A percentile compares a stretch with the other conserved stretches of the same genome.
Conservation (phyloP, 2,329 filamentous ascomycete genomes). For the Arthrobotrys musiformis region DNA sequence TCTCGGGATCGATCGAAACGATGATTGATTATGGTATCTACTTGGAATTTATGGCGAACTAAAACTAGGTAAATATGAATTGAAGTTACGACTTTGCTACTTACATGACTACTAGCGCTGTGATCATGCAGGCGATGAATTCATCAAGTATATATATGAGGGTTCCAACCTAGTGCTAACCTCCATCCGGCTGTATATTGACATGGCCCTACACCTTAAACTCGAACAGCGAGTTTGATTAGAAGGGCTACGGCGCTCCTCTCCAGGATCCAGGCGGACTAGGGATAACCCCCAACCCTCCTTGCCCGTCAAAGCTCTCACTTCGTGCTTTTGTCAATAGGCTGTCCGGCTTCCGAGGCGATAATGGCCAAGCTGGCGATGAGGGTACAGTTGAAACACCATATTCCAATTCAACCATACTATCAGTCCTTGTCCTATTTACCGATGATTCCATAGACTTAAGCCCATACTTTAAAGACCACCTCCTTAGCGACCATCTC, state of each 20-base stretch:
- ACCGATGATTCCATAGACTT: slow-evolving; percentile 20
- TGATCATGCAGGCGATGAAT: neutral
- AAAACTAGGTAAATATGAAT: slow-evolving; percentile 9
- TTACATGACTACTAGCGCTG: neutral
- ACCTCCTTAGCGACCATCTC: slow-evolving; percentile 31
- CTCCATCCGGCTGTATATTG: neutral
- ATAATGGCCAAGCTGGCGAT: slow-evolving; percentile 39
- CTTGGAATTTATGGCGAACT: neutral
- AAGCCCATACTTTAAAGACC: slow-evolving; percentile 47
- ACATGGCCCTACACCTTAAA: neutral
- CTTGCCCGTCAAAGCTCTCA: slow-evolving; percentile 17
- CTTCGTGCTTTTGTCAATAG: slow-evolving; percentile 20
- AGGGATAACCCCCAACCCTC: slow-evolving; percentile 31
- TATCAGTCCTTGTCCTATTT: slow-evolving; percentile 25
- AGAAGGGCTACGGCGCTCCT: neutral
- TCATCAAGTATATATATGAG: too few relatives aligned
- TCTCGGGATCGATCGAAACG: neutral
- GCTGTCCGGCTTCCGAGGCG: slow-evolving; percentile 28
- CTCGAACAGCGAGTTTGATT: neutral
- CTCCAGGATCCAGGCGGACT: slow-evolving; percentile 27
- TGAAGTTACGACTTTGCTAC: neutral
- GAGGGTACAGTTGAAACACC: slow-evolving; percentile 3
- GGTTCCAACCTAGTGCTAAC: neutral
- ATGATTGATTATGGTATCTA: neutral
- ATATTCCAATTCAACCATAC: slow-evolving; percentile 31